Evolutionary conservation across 148 eudicot genomes (phyloP).

Genomic region (Spergularia marina): DNA sequence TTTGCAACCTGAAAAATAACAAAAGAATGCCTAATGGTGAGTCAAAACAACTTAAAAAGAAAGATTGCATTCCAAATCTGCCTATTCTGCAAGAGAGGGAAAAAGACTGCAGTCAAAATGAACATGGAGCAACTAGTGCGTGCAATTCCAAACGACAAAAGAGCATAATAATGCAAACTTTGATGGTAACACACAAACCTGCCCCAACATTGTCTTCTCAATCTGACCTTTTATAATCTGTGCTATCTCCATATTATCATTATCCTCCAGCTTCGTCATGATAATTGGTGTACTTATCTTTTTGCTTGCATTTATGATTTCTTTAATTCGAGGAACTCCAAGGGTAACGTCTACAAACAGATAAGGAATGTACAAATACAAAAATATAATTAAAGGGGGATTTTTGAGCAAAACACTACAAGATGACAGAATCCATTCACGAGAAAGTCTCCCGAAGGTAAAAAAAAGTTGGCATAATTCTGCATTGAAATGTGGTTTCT

Average conservation of each 20-base stretch:
- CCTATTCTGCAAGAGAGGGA: neutral
- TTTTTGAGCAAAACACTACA: too few relatives aligned
- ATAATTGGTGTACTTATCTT: conserved; percentile 89
- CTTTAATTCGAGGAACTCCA: conserved; percentile 97
- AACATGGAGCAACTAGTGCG: neutral
- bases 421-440: too few relatives aligned
- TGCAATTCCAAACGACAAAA: neutral
- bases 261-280: conserved; percentile 53
- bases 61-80: neutral
- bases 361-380: conserved; percentile 39
- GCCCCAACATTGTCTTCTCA: conserved; percentile 77
- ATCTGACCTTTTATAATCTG: conserved; percentile 65
- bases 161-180: neutral
- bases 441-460: too few relatives aligned
- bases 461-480: too few relatives aligned
- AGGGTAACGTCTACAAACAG: conserved; percentile 82
- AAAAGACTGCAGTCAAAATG: neutral
- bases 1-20: conserved; percentile 59
- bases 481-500: too few relatives aligned
- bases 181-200: conserved; percentile 40
- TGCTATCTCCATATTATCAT: conserved; percentile 40
- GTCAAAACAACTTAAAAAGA: neutral
- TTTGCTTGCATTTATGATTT: conserved; percentile 83
- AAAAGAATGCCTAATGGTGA: conserved; percentile 1
- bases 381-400: neutral